Base-by-base conservation (phyloP, 2,329 filamentous ascomycete genomes). In the Elsinoe necatrix region DNA sequence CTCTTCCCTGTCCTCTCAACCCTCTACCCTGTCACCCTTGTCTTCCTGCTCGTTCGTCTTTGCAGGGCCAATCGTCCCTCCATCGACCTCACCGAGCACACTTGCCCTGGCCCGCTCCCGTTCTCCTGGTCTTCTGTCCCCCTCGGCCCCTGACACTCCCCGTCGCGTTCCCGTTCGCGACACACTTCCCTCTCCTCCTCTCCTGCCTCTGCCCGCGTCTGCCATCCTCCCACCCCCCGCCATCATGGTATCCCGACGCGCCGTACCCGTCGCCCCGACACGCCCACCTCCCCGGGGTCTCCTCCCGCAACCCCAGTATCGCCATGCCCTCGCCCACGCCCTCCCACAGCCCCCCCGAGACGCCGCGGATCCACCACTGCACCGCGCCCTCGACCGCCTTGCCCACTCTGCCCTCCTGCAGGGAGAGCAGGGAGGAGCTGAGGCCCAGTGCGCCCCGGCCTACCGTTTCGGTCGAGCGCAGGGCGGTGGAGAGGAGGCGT, bases 331-430 rank as follows among this genome's bases (percentile, higher is more conserved):
- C 77, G 1, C 74, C 76, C 34, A 76, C 72, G 4, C 86, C 84
- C 62, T 88, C 83, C 63, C 82, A 81, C 41, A 89, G 72, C 0
- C 86, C 86, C 12, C 82, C 83, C 1, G 81, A 77, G 52, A 89
- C 71, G 18, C 82, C 80, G 60, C 84, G 77, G 1, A 86, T 68
- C 63, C 82, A 78, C 81, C 84, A 89, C 2, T 77, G 67, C 2
- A 78, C 75, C 8, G 80, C 65, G 29, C 80, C 78, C 16, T 78
- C 75, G 20, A 87, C 66, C 2, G 75, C 72, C 59, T 81, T 76
- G 0, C 83, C 83, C n/a, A 86, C 71, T 59, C 76, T 80, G 0
- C 85, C 85, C 58, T 86, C 81, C 20, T 84, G 80, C 70, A 86
- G 77, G 43, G 76, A 77, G 58, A 77, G 77, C 2, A 87, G 71